Base-by-base conservation (phyloP, 2,329 filamentous ascomycete species). In the Bimuria novae-zelandiae region DNA sequence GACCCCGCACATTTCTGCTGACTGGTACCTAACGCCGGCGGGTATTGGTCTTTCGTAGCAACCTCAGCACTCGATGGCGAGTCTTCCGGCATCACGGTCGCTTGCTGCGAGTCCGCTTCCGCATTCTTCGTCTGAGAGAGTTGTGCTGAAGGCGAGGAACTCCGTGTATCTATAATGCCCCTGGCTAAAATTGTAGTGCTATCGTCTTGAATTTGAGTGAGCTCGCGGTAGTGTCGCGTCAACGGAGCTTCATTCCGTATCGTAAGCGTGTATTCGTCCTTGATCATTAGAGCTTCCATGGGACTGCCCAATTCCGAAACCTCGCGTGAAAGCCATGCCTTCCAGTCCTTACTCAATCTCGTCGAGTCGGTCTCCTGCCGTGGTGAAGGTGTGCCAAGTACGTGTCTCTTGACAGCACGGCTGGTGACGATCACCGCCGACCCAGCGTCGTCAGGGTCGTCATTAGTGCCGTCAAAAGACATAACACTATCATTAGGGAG, bases 281-380 rank as follows among this genome's bases (percentile, higher is more conserved):
- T 45, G 27, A 75, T 69, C 1, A 45, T 62, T 7, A 72, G 49
- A 12, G 72, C 60, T 23, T 65, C 54, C 3, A 65, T 60, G 7
- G 52, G 43, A 11, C 60, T 52, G 45, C 69, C 68, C 19, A 78
- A 69, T 11, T 72, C 71, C 1, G 69, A 71, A 21, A 79, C 70
- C 55, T 80, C 77, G 45, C 75, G 72, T 2, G 74, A 76, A 2
- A 80, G 60, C 78, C 78, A 80, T 10, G 69, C 70, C 29, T 75
- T 76, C 78, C 78, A 80, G 32, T 80, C 77, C 25, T 66, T 64
- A 58, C 77, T 79, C 14, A 62, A 73, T 45, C 60, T 68, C 19
- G 57, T 57, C 11, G 58, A 69, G 22, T 57, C 56, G 11, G 48
- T 54, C 11, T n/a, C 36, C 5, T 60, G 61, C 12, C 60, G 52